Evolutionary conservation across 495 filamentous ascomycete species (phyloP).

Genomic region (Bathelium albidoporum): DNA sequence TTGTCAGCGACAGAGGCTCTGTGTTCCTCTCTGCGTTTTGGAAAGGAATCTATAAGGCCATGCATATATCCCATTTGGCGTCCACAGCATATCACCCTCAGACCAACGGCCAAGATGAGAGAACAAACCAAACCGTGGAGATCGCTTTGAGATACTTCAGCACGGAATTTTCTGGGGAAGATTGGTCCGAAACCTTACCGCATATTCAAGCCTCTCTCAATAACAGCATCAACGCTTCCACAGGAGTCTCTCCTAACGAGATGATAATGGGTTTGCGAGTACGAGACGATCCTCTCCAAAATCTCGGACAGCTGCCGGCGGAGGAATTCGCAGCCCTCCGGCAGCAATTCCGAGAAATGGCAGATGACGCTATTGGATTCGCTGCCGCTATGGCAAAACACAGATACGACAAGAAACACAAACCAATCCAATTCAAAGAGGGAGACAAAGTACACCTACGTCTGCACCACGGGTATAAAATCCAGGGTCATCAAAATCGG

Average conservation of each 20-base stretch:
- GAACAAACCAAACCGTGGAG: constrained; percentile 6
- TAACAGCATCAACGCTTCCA: neutral
- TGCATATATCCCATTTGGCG: neutral
- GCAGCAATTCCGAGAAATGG: neutral
- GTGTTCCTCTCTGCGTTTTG: neutral
- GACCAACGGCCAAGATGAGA: neutral
- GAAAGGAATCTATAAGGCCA: neutral
- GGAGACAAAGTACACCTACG: neutral
- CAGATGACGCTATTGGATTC: neutral
- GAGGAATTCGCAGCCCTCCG: neutral
- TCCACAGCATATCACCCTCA: constrained; percentile 5
- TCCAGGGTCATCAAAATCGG: neutral
- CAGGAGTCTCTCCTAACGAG: neutral
- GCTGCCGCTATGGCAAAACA: neutral
- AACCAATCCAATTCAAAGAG: neutral
- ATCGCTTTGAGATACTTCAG: neutral
- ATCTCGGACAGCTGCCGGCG: neutral
- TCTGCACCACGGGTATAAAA: constrained; percentile 5
- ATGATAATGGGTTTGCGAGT: neutral
- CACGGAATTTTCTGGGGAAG: neutral
- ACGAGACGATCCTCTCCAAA: neutral
- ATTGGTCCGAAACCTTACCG: neutral
- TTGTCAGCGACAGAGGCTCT: neutral
- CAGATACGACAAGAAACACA: constrained; percentile 1
- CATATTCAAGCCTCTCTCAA: neutral